Percentiles rank a stretch among this genome's conserved stretches.
Evolutionary conservation across 2,329 filamentous ascomycete genomes (phyloP).

Genomic region (Colletotrichum sp.): DNA sequence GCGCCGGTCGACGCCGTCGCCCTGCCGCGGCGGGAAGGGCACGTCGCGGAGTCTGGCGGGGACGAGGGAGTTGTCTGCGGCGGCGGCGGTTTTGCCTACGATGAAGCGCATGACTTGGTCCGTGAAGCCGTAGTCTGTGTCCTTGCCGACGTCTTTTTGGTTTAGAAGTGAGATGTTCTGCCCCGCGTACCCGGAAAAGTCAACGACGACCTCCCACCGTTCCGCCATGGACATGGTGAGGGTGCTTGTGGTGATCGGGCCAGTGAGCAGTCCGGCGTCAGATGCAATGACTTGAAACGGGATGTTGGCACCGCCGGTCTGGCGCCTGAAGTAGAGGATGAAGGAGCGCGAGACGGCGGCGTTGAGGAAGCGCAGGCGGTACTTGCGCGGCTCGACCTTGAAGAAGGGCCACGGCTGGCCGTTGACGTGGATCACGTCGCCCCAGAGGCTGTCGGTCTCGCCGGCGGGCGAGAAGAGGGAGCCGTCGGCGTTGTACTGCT

Average conservation of each 20-base stretch:
- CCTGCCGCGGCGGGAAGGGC: conserved; percentile 37
- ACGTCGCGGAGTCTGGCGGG: conserved; percentile 40
- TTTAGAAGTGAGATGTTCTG: conserved; percentile 49
- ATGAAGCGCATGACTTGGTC: conserved; percentile 58
- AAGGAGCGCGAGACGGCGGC: conserved; percentile 53
- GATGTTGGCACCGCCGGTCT: conserved; percentile 35
- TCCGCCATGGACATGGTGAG: conserved; percentile 59
- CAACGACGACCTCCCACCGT: conserved; percentile 62
- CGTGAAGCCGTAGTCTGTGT: conserved; percentile 55
- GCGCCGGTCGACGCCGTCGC: conserved; percentile 42
- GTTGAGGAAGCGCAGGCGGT: conserved; percentile 61
- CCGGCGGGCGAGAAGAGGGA: conserved; percentile 50
- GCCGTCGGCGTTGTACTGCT: conserved; percentile 57
- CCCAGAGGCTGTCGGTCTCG: conserved; percentile 54
- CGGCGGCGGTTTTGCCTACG: conserved; percentile 39
- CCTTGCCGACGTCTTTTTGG: conserved; percentile 40
- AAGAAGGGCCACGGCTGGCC: conserved; percentile 64
- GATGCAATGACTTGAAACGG: conserved; percentile 60
- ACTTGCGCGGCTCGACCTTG: conserved; percentile 65
- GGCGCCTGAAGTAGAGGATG: conserved; percentile 48
- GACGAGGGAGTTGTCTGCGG: conserved; percentile 39
- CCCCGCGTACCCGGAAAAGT: conserved; percentile 54
- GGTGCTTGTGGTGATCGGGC: conserved; percentile 45
- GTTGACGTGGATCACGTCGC: conserved; percentile 64
- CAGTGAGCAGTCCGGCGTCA: conserved; percentile 55